Conservation (phyloP, 768 basidiomycete species). For the Amanita muscaria region DNA sequence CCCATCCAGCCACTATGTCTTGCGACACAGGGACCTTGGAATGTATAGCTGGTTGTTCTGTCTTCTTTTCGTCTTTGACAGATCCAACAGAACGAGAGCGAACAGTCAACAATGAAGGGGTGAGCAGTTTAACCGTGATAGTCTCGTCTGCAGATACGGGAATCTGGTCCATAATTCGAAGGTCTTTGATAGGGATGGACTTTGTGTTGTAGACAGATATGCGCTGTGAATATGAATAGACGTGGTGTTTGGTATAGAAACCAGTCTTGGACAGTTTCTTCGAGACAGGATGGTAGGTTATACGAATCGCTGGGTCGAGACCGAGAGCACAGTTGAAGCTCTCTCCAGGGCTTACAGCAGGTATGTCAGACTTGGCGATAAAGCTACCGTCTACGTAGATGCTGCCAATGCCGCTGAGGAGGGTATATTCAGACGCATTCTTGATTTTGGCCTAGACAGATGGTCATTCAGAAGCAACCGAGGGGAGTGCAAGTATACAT, state of each 20-base stretch:
- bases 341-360: conserved; percentile 28
- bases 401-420: conserved; percentile 26
- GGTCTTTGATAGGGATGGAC: conserved; percentile 13
- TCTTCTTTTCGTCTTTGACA: neutral
- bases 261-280: conserved; percentile 26
- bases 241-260: conserved; percentile 25
- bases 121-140: conserved; percentile 24
- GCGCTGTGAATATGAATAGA: conserved; percentile 23
- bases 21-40: conserved; percentile 16
- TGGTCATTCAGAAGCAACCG: too few relatives aligned
- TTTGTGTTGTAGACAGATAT: conserved; percentile 32
- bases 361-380: conserved; percentile 26
- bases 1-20: conserved; percentile 23
- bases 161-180: conserved; percentile 29
- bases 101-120: conserved; percentile 15
- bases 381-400: conserved; percentile 36
- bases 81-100: conserved; percentile 1
- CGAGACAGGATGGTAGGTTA: conserved; percentile 29
- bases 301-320: conserved; percentile 29
- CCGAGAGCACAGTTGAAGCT: conserved; percentile 33
- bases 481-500: neutral
- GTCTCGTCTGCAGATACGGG: conserved; percentile 25
- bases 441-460: conserved; percentile 25
- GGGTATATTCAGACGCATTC: conserved; percentile 30
- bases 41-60: neutral